Base-by-base conservation (phyloP, 164 flowering plant species). In the Liriodendron chinense region DNA sequence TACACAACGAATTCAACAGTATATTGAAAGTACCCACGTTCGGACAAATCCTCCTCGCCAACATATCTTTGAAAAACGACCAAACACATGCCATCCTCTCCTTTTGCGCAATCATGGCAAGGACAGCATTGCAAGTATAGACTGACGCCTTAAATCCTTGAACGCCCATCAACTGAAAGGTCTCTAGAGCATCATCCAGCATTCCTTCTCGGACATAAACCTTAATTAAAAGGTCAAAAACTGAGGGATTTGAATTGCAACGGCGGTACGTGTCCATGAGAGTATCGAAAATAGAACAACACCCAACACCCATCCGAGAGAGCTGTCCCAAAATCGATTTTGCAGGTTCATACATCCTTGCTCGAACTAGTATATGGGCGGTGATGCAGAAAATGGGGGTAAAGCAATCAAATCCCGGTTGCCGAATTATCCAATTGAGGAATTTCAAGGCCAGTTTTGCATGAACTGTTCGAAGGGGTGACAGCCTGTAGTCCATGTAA, bases 201-300 rank as follows among this genome's bases (percentile, higher is more conserved):
- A 80, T 72, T 16, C 93, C 89, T 71, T 85, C 81, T 71, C 80
- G 78, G 24, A 88, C 74, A 79, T 89, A 92, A 79, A 87, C 83
- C 83, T 90, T 84, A 65, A 92, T 92, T 57, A 94, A 70, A 72
- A 94, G 80, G 79, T 94, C 95, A 79, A 94, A 94, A 78, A 91
- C 90, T 1, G 92, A 79, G 65, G 98, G 98, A 72, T 86, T 94
- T 25, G 98, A 91, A 20, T 78, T 87, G 81, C 98, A 94, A 78
- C 83, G 83, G 4, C 83, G 84, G 79, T 92, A 94, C 47, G 97
- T 89, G n/a, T 81, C 83, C 94, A 94, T 92, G 9, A 94, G 85
- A 67, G 81, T 82, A 66, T 69, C 72, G 78, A 92, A 94, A 70
- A 91, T 72, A 26, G 85, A 81, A 70, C 66, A 68, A 50, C 89